Evolutionary conservation across 1,284 basidiomycete genomes (phyloP).

Genomic region (Trametes pubescens): DNA sequence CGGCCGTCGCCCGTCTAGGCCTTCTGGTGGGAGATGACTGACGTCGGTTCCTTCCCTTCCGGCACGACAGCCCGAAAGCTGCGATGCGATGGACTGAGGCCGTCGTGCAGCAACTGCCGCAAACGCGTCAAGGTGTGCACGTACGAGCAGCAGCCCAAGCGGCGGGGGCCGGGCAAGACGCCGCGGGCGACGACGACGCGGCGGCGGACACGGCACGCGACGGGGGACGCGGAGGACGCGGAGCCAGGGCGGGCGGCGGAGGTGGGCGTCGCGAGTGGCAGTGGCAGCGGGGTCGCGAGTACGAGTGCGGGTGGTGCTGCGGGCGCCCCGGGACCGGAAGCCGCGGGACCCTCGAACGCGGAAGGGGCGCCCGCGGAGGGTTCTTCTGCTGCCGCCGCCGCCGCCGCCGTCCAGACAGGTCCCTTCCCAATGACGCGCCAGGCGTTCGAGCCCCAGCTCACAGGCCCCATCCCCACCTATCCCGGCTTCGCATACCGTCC

Average conservation of each 20-base stretch:
- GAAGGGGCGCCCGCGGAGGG: slow-evolving; percentile 7
- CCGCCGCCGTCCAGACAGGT: slow-evolving; percentile 15
- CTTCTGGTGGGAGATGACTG: slow-evolving; percentile 15
- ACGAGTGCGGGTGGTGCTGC: slow-evolving; percentile 1
- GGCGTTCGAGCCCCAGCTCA: slow-evolving; percentile 30
- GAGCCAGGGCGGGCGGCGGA: slow-evolving; percentile 14
- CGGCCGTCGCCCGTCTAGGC: slow-evolving; percentile 13
- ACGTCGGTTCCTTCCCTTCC: slow-evolving; percentile 16
- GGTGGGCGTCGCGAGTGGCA: slow-evolving; percentile 18
- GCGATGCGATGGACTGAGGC: slow-evolving; percentile 69
- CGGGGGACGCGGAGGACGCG: slow-evolving; percentile 6
- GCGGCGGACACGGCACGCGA: slow-evolving; percentile 10
- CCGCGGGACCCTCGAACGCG: slow-evolving; percentile 23
- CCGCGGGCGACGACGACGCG: slow-evolving; percentile 50
- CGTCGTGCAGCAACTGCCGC: slow-evolving; percentile 66
- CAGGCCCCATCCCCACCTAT: slow-evolving; percentile 28
- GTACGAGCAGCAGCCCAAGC: slow-evolving; percentile 61
- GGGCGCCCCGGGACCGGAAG: slow-evolving; percentile 22
- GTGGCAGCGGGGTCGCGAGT: slow-evolving; percentile 12
- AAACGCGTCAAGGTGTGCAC: slow-evolving; percentile 57
- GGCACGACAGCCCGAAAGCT: slow-evolving; percentile 67
- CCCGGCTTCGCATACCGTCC: slow-evolving; percentile 30
- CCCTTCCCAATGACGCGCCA: slow-evolving; percentile 19
- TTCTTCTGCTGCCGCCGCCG: not conserved
- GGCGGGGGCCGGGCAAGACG: slow-evolving; percentile 76